Percentiles rank a stretch among this genome's conserved stretches.
Conservation (phyloP, 2,329 filamentous ascomycete genomes). For the Sphaerulina vaccinii region DNA sequence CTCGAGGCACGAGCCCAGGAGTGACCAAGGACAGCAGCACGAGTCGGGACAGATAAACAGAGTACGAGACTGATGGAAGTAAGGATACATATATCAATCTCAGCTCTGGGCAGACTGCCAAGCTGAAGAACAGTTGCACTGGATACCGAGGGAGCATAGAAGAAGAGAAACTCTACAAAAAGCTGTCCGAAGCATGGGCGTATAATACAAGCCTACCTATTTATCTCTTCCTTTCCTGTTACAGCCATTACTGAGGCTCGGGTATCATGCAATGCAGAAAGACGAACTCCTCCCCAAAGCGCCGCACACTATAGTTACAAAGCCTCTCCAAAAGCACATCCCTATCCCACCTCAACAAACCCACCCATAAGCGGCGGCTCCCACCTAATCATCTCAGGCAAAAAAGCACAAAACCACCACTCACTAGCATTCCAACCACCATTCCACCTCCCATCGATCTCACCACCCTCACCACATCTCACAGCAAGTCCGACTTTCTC, state of each 20-base stretch:
- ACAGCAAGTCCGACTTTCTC: slow-evolving; percentile 53
- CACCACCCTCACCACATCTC: slow-evolving; percentile 41
- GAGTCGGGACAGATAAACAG: too few relatives aligned
- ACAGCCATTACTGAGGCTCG: neutral
- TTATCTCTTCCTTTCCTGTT: too few relatives aligned
- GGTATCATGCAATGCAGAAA: slow-evolving; percentile 8
- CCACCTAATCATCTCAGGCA: slow-evolving; percentile 31
- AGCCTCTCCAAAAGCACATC: neutral
- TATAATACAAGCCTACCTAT: too few relatives aligned
- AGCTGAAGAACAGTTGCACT: too few relatives aligned
- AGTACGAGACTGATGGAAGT: too few relatives aligned
- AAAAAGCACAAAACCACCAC: slow-evolving; percentile 65
- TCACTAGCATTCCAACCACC: slow-evolving; percentile 52
- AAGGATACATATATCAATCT: too few relatives aligned
- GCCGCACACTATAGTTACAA: neutral
- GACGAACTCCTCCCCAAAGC: neutral
- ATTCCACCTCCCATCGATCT: slow-evolving; percentile 34
- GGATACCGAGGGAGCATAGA: too few relatives aligned
- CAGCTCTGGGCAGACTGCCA: too few relatives aligned
- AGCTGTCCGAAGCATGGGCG: too few relatives aligned
- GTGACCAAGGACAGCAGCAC: too few relatives aligned
- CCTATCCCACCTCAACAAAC: slow-evolving; percentile 1
- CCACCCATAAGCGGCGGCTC: slow-evolving; percentile 15
- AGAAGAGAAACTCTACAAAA: too few relatives aligned
- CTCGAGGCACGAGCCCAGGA: too few relatives aligned